A percentile compares a stretch with the other conserved stretches of the same genome.
These are phyloP conservation scores for Chaetomiaceae sp. DNA, from an alignment of 2,329 filamentous ascomycete species.

Conservation along the genomic window DNA sequence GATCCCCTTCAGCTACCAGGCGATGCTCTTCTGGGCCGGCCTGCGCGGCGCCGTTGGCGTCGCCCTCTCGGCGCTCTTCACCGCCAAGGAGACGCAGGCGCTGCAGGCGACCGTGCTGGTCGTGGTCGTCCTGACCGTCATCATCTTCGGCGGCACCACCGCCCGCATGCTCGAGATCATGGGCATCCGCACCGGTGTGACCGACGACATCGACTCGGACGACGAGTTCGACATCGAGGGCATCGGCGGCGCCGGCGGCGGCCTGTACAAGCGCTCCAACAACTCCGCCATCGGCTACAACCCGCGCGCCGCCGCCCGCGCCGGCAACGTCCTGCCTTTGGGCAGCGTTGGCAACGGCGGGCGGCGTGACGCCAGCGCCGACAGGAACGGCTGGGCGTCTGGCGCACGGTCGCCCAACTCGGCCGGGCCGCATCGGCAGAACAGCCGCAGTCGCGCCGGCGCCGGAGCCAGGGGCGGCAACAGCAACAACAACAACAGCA, in stretches of 20 bases:
- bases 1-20: constrained; percentile 89
- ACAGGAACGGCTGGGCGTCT: constrained; percentile 46
- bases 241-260: constrained; percentile 61
- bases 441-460: constrained; percentile 48
- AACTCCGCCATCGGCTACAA: constrained; percentile 71
- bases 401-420: constrained; percentile 45
- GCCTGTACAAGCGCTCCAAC: constrained; percentile 75
- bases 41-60: constrained; percentile 93
- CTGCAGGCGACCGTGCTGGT: constrained; percentile 93
- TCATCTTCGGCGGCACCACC: constrained; percentile 97
- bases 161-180: constrained; percentile 96
- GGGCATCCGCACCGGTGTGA: constrained; percentile 91
- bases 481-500: too few relatives aligned
- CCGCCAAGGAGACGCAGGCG: constrained; percentile 72
- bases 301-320: constrained; percentile 58
- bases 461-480: constrained; percentile 34
- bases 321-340: constrained; percentile 44
- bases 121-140: constrained; percentile 93
- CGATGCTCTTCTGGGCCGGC: constrained; percentile 99
- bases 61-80: constrained; percentile 81
- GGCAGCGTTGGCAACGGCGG: constrained; percentile 40
- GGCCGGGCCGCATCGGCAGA: constrained; percentile 31
- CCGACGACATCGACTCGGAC: constrained; percentile 94
- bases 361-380: constrained; percentile 7
- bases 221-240: constrained; percentile 96